Evolutionary conservation across 805 yeast species (phyloP), one percentile per base, ranked within the genome.

Genomic region (Starmerella bombicola): DNA sequence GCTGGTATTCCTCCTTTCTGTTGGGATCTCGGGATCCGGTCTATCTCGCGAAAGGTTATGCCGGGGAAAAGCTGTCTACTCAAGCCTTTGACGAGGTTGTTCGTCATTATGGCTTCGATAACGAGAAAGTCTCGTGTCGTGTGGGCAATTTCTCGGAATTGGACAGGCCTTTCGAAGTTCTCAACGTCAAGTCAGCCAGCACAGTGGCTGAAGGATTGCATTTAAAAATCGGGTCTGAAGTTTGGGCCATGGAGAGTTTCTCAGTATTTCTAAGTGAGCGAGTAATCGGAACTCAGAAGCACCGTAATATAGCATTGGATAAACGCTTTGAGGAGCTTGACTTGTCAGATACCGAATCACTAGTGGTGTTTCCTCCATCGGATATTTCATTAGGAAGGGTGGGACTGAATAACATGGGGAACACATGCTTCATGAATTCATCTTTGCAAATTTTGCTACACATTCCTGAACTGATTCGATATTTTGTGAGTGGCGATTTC

Each of bases 301-400:
- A 18, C 19, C 6, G 8, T 6, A 15, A 12, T 13, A 5, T 32
- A 3, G 21, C 22, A 5, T 16, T 19, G 3, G 21, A 10, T 18
- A 17, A 40, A 3, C 10, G 10, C 2, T 41, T 43, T 4, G 40
- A 25, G 15, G 46, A 45, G 4, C 40, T 42, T 13, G 42, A 35
- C 3, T 25, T 49, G 3, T 30, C 9, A 12, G 13, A 19, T 20
- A 34, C 28, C 22, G 49, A 47, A 15, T 38, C 43, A 5, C 33
- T 51, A 2, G 37, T 51, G 2, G 31, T 30, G 19, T 16, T 13
- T 19, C 32, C 19, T 7, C 10, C 9, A 35, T 68, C 43, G 78
- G 83, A 85, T 84, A 58, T 81, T 93, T 8, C 95, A 95, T 0
- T 62, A 88, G 97, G 91, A 55, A 88, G 96, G 54, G 62, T 88